Evolutionary conservation across 805 yeast genomes (phyloP).

Genomic region (Lipomyces sp.): DNA sequence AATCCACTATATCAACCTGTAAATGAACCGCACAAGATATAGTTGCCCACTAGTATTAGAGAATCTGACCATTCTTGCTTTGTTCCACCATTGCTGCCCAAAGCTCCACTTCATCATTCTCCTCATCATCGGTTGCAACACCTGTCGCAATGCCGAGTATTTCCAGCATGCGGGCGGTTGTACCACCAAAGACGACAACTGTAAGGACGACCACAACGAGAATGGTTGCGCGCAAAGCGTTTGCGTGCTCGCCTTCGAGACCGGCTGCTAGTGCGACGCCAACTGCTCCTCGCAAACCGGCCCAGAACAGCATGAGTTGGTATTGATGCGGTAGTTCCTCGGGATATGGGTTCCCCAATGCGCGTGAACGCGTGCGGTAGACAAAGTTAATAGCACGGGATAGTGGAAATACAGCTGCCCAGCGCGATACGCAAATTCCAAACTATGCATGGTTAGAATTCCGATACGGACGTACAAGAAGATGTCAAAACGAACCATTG

Average conservation of each 20-base stretch:
- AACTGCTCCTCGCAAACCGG: conserved; percentile 98
- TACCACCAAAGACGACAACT: conserved; percentile 95
- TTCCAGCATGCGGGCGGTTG: conserved; percentile 97
- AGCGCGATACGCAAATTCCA: conserved; percentile 91
- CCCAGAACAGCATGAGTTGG: conserved; percentile 99
- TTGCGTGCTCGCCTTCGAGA: conserved; percentile 89
- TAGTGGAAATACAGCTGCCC: conserved; percentile 96
- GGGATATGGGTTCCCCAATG: conserved; percentile 49
- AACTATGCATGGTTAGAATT: conserved; percentile 4
- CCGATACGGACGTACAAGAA: not conserved
- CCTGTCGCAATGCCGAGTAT: conserved; percentile 92
- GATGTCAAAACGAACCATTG: conserved; percentile 51
- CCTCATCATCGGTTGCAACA: conserved; percentile 71
- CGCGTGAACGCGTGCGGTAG: conserved; percentile 60
- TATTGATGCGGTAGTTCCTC: conserved; percentile 95
- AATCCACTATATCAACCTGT: too few relatives aligned
- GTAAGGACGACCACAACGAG: conserved; percentile 97
- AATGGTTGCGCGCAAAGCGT: conserved; percentile 88
- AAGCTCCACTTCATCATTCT: conserved; percentile 61
- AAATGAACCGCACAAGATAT: not conserved
- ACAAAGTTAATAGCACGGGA: conserved; percentile 84
- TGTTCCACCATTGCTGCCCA: not conserved
- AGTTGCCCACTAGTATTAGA: not conserved
- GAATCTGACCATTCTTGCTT: not conserved
- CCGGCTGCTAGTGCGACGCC: conserved; percentile 99